phyloP scores from a whole-genome alignment of 1,284 basidiomycete genomes.

The Ustilago curta region DNA sequence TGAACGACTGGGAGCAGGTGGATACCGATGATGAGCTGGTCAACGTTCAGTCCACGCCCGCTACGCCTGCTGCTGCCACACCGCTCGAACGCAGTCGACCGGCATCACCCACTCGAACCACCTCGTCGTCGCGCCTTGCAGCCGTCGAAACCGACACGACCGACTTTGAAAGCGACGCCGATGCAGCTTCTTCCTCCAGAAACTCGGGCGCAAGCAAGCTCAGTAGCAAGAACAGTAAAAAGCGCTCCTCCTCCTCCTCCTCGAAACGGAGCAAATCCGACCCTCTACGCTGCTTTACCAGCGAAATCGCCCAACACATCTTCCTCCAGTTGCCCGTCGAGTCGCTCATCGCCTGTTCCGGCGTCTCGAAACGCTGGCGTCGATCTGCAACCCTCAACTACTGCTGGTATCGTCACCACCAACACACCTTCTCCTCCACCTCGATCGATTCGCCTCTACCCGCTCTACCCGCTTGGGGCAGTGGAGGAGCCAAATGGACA shows the following conservation, averaged over 20 bases:
- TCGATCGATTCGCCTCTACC: conserved; percentile 32
- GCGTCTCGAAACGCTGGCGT: conserved; percentile 57
- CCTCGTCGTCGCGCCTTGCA: conserved; percentile 36
- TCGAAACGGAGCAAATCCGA: conserved; percentile 52
- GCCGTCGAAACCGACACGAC: conserved; percentile 46
- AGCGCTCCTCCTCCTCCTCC: conserved; percentile 17
- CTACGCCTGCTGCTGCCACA: conserved; percentile 38
- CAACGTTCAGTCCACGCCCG: conserved; percentile 38
- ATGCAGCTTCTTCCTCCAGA: conserved; percentile 3
- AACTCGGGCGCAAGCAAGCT: conserved; percentile 20
- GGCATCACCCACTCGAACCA: conserved; percentile 34
- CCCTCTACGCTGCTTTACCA: conserved; percentile 52
- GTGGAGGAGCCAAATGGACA: conserved; percentile 59
- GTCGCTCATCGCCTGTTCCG: conserved; percentile 51
- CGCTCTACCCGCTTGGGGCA: conserved; percentile 39
- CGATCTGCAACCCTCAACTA: conserved; percentile 64
- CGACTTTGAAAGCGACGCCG: conserved; percentile 41
- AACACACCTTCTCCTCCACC: conserved; percentile 30
- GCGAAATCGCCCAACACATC: conserved; percentile 64
- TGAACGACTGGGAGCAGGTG: conserved; percentile 59
- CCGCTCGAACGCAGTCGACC: conserved; percentile 48
- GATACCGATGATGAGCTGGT: conserved; percentile 56
- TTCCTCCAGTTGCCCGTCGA: conserved; percentile 59
- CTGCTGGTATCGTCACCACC: conserved; percentile 58
- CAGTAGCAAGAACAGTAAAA: conserved; percentile 19